Conservation (phyloP, 371 early-diverging fungal genomes). For the Mycotypha africana region DNA sequence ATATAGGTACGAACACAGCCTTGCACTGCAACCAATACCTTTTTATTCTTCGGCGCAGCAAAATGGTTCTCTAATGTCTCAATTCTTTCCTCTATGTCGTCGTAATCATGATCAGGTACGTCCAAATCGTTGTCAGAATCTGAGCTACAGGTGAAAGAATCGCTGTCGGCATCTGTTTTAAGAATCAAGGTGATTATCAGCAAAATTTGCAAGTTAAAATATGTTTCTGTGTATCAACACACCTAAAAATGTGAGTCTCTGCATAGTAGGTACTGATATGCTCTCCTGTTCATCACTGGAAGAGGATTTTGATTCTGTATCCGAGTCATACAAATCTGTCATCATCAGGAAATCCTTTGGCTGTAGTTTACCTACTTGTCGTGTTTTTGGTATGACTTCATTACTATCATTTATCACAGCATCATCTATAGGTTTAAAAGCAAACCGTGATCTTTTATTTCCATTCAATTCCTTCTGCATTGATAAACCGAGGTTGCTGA, state of each 20-base stretch:
- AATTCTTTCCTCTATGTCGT: constrained; percentile 2
- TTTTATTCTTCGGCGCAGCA: constrained; percentile 5
- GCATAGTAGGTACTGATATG: constrained; percentile 1
- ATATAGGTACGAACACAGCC: constrained; percentile 13
- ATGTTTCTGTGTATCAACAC: background rate
- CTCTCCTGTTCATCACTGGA: constrained; percentile 4
- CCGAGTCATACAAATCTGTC: constrained; percentile 12
- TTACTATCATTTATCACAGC: constrained; percentile 1
- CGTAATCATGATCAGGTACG: background rate
- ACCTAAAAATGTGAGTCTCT: constrained; percentile 6
- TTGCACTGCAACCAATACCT: constrained; percentile 4
- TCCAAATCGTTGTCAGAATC: constrained; percentile 11
- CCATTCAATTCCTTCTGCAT: constrained; percentile 62
- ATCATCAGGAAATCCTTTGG: constrained; percentile 5
- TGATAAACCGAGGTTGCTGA: constrained; percentile 69
- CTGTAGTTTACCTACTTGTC: background rate
- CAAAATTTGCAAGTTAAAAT: background rate
- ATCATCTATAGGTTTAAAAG: constrained; percentile 13
- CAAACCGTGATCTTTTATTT: background rate
- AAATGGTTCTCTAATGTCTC: constrained; percentile 9
- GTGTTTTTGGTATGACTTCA: background rate
- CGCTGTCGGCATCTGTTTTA: constrained; percentile 1
- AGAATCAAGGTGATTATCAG: background rate
- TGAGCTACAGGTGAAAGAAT: constrained; percentile 8
- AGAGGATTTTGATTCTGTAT: constrained; percentile 13